phyloP scores from a whole-genome alignment of 2,329 filamentous ascomycete species.

The Penicillium sp. region DNA sequence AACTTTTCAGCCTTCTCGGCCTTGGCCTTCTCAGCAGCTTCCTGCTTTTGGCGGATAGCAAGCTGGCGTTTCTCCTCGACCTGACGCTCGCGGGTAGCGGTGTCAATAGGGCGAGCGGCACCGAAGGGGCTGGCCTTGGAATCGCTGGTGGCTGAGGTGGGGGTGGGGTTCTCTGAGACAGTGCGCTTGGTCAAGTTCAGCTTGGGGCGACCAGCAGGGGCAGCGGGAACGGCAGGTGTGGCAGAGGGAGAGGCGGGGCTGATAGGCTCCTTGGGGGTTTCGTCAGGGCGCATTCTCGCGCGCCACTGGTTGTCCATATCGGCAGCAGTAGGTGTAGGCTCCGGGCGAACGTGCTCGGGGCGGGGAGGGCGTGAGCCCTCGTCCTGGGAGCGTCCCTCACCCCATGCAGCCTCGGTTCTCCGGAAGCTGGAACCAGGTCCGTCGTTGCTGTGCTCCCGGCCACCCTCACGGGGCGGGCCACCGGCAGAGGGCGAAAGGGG shows the following conservation, averaged over 20 bases:
- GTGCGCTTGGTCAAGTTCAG: slow-evolving; percentile 90
- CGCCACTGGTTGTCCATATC: slow-evolving; percentile 95
- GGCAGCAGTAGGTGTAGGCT: slow-evolving; percentile 76
- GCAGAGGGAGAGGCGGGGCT: slow-evolving; percentile 72
- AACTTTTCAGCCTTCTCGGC: slow-evolving; percentile 65
- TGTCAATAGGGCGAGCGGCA: slow-evolving; percentile 90
- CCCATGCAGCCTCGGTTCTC: slow-evolving; percentile 72
- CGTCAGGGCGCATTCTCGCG: slow-evolving; percentile 83
- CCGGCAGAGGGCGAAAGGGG: slow-evolving; percentile 71
- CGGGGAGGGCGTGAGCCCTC: slow-evolving; percentile 72
- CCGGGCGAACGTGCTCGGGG: slow-evolving; percentile 63
- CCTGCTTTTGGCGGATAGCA: slow-evolving; percentile 75
- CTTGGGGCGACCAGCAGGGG: slow-evolving; percentile 67
- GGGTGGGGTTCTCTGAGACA: slow-evolving; percentile 68
- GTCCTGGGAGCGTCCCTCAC: slow-evolving; percentile 65
- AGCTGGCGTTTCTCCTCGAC: slow-evolving; percentile 84
- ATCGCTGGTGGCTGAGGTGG: slow-evolving; percentile 52
- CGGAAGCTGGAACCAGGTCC: slow-evolving; percentile 60
- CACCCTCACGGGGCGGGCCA: slow-evolving; percentile 54
- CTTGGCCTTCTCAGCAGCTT: slow-evolving; percentile 81
- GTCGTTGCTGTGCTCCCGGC: slow-evolving; percentile 59
- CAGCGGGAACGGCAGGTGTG: slow-evolving; percentile 58
- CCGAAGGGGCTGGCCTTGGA: slow-evolving; percentile 91
- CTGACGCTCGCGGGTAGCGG: slow-evolving; percentile 80
- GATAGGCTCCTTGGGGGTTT: slow-evolving; percentile 68